phyloP scores from a whole-genome alignment of 352 stramenopile species.

The Phytophthora pini region DNA sequence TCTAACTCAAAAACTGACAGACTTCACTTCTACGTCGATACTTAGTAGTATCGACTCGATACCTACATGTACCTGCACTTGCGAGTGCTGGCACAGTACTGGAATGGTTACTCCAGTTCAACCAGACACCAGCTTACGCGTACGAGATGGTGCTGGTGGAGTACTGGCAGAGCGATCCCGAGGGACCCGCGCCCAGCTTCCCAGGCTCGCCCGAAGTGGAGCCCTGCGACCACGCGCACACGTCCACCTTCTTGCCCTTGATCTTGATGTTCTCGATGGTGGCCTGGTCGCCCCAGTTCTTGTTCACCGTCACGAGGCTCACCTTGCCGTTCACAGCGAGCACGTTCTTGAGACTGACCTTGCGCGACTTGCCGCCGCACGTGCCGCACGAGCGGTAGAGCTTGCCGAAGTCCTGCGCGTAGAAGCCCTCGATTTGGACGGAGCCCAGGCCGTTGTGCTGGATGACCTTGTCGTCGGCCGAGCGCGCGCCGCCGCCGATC shows the following conservation, averaged over 20 bases:
- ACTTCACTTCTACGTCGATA: background rate
- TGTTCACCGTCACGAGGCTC: background rate
- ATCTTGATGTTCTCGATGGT: no score
- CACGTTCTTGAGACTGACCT: slow-evolving; percentile 5
- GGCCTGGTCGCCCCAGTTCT: no score
- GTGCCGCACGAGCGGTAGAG: slow-evolving; percentile 18
- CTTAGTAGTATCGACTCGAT: no score
- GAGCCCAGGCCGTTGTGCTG: no score
- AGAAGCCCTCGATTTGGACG: no score
- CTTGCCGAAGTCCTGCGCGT: no score
- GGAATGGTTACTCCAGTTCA: background rate
- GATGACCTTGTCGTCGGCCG: no score
- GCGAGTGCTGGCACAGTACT: no score
- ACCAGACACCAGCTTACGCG: slow-evolving; percentile 2
- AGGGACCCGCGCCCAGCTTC: slow-evolving; percentile 25
- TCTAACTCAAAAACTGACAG: background rate
- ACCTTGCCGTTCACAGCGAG: slow-evolving; percentile 17
- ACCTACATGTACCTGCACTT: background rate
- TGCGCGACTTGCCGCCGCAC: slow-evolving; percentile 16
- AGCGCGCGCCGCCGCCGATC: slow-evolving; percentile 2
- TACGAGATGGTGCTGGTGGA: slow-evolving; percentile 31
- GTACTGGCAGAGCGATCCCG: slow-evolving; percentile 36
- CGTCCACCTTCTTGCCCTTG: no score
- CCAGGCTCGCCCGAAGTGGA: slow-evolving; percentile 21
- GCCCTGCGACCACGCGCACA: background rate